Evolutionary conservation across 2,329 filamentous ascomycete species (phyloP), one percentile per base, ranked within the genome.

Genomic region (Diaporthe ampelina): DNA sequence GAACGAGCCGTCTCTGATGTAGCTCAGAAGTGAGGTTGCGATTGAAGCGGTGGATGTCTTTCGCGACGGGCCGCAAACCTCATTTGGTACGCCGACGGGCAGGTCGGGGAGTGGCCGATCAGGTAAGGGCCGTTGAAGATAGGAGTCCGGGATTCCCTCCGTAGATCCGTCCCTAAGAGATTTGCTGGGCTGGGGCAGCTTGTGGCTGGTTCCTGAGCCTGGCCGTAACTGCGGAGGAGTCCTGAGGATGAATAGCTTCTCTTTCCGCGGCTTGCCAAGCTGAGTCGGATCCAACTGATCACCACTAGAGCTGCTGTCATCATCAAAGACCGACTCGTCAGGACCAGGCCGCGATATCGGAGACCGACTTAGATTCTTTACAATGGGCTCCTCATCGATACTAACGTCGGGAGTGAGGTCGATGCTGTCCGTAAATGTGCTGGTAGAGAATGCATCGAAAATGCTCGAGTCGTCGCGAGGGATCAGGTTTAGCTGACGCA

Each of bases 401-500:
- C 45, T 56, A 10, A 48, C 29, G 24, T 67, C 61, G 52, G 61
- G 61, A 9, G 29, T 65, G 24, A 56, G 40, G 54, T 63, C 58
- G 37, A 54, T 19, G 35, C 61, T 57, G 40, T 50, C 43, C 10
- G 37, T 68, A 58, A 58, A 21, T 19, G 29, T 69, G 35, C 68
- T 63, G 29, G 54, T 57, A 59, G 69, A 45, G 32, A 65, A 63
- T 69, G 72, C 37, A 21, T 32, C 48, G 17, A 57, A 65, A 29
- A 54, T 69, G 29, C 29, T 74, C 11, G 72, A 58, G 5, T 74
- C 77, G 19, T 73, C 75, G 3, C 70, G 76, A 0, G 86, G 84
- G 35, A 89, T 84, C 6, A 91, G 80, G 70, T 87, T 88, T 13
- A 90, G 82, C 43, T 84, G 80, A 10, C 82, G 78, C 15, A 91